A percentile compares a stretch with the other conserved stretches of the same genome.
phyloP scores from a whole-genome alignment of 257 asterid genomes.

The Cordia subcordata region DNA sequence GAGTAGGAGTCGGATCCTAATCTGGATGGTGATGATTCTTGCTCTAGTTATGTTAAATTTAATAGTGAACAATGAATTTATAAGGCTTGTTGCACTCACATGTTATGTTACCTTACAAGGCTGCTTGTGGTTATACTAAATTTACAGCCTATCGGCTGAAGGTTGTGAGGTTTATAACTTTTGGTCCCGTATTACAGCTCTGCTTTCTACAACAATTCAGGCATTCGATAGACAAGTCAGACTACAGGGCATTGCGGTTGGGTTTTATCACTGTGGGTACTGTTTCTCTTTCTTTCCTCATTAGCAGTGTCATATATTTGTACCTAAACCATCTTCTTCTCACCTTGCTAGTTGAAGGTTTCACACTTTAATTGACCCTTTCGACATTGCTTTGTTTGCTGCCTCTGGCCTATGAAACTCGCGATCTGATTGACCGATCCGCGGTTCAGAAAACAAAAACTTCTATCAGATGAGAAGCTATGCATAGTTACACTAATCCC shows the following conservation, averaged over 20 bases:
- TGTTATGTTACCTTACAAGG: too few species aligned
- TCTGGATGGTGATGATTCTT: constrained; percentile 70
- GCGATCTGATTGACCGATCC: too few species aligned
- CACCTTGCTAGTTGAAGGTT: not conserved
- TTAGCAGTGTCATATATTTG: not conserved
- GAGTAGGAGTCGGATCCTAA: constrained; percentile 71
- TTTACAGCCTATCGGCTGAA: not conserved
- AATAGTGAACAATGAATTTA: too few species aligned
- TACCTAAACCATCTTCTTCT: too few species aligned
- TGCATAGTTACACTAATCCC: too few species aligned
- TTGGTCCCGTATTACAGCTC: constrained; percentile 44
- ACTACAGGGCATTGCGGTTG: constrained; percentile 74
- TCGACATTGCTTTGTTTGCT: too few species aligned
- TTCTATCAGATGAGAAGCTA: too few species aligned
- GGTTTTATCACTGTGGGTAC: constrained; percentile 91
- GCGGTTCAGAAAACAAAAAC: too few species aligned
- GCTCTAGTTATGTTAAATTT: not conserved
- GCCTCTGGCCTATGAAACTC: too few species aligned
- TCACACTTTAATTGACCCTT: too few species aligned
- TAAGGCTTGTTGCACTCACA: too few species aligned
- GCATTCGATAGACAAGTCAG: constrained; percentile 64
- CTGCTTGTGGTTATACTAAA: not conserved
- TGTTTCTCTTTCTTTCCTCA: constrained; percentile 8
- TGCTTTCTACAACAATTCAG: constrained; percentile 86
- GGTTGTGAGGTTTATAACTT: not conserved